Evolutionary conservation across 2,329 filamentous ascomycete species (phyloP).

Genomic region (Fusarium tjaetaba): DNA sequence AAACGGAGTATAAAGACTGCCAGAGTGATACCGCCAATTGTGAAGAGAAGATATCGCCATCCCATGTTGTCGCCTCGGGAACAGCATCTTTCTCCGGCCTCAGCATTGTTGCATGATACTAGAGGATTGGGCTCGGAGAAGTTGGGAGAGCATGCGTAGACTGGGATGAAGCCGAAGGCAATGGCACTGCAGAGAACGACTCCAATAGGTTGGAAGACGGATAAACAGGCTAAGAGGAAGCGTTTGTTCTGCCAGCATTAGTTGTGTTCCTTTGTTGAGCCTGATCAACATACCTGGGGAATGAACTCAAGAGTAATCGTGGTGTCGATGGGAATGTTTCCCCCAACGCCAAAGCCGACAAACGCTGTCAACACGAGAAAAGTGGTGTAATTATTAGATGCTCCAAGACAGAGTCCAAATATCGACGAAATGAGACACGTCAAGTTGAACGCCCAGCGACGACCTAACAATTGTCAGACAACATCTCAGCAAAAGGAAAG

Average conservation of each 20-base stretch:
- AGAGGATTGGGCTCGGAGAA: constrained; percentile 56
- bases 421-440: constrained; percentile 64
- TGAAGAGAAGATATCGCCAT: constrained; percentile 60
- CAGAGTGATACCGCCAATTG: constrained; percentile 56
- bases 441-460: constrained; percentile 67
- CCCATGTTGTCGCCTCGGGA: constrained; percentile 57
- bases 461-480: constrained; percentile 42
- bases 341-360: constrained; percentile 62
- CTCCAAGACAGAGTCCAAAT: constrained; percentile 63
- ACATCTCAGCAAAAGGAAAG: fast-evolving
- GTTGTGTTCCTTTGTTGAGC: fast-evolving
- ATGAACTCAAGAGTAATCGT: constrained; percentile 67
- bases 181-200: constrained; percentile 62
- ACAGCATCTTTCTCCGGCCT: constrained; percentile 47
- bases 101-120: constrained; percentile 54
- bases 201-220: constrained; percentile 65
- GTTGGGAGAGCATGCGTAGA: constrained; percentile 61
- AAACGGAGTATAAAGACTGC: constrained; percentile 56
- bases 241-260: constrained; percentile 50
- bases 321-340: constrained; percentile 66
- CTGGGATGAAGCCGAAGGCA: constrained; percentile 63
- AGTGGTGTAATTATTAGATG: constrained; percentile 58
- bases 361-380: constrained; percentile 65
- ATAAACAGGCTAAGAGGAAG: constrained; percentile 62
- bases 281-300: constrained; percentile 49